Conservation (phyloP, 768 basidiomycete species). For the Boletus sp. region DNA sequence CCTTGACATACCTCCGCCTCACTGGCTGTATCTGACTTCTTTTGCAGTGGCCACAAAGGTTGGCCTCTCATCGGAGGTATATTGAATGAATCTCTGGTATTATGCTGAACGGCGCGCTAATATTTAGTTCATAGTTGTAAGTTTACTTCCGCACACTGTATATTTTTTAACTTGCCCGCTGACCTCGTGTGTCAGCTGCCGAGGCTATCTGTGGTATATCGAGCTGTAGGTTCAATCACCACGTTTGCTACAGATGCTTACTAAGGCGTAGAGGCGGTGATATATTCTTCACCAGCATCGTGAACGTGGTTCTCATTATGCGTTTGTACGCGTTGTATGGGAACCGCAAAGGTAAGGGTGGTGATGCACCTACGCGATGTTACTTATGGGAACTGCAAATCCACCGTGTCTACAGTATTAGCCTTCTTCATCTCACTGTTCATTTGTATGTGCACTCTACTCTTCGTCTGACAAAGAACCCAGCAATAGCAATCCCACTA, state of each 20-base stretch:
- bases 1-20: not conserved
- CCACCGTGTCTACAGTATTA: not conserved
- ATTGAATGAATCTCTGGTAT: not conserved
- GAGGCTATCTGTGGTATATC: not conserved
- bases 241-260: not conserved
- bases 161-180: not conserved
- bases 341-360: not conserved
- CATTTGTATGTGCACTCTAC: not conserved
- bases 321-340: constrained; percentile 1
- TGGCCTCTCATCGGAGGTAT: not conserved
- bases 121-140: not conserved
- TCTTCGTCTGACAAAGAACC: not conserved
- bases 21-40: not conserved
- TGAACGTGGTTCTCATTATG: not conserved
- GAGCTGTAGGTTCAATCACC: not conserved
- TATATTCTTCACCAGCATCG: not conserved
- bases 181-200: not conserved
- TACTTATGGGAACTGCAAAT: not conserved
- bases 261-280: not conserved
- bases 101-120: not conserved
- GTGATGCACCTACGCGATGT: not conserved
- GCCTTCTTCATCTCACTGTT: not conserved
- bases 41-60: not conserved
- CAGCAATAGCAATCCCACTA: too few relatives aligned
- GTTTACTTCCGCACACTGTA: not conserved